These are phyloP conservation scores for Colletotrichum eleusines DNA, from an alignment of 2,329 filamentous ascomycete genomes.

Conservation along the genomic window DNA sequence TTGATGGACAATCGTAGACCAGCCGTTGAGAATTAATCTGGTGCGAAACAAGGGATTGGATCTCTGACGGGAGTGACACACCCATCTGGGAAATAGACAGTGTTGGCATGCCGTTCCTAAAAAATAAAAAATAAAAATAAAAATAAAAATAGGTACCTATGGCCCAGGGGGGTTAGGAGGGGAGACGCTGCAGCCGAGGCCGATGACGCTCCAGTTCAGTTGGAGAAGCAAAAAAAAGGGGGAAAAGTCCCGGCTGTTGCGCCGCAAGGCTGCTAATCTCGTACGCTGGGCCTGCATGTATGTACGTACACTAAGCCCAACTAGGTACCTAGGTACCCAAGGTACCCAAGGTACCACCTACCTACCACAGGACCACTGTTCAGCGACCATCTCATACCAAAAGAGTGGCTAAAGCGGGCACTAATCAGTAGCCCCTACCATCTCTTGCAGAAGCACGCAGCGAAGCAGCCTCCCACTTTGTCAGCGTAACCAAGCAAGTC, in stretches of 20 bases:
- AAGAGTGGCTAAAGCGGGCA: slow-evolving; percentile 31
- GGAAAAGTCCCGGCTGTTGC: slow-evolving; percentile 10
- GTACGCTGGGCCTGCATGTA: slow-evolving; percentile 29
- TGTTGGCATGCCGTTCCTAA: neutral
- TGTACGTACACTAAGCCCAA: no score
- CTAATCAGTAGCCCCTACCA: slow-evolving; percentile 30
- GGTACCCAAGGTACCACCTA: neutral
- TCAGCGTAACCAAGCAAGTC: slow-evolving; percentile 17
- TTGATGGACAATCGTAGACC: slow-evolving; percentile 4
- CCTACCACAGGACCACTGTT: neutral
- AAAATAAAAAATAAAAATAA: no score
- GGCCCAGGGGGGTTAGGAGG: no score
- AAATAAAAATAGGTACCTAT: no score
- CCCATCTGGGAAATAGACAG: slow-evolving; percentile 29
- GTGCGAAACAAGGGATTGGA: slow-evolving; percentile 20
- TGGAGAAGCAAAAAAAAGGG: slow-evolving; percentile 16
- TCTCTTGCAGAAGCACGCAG: slow-evolving; percentile 7
- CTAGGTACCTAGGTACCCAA: neutral
- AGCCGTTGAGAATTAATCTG: slow-evolving; percentile 14
- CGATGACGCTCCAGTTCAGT: slow-evolving; percentile 33
- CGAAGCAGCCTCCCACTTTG: slow-evolving; percentile 8
- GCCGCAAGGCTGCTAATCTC: slow-evolving; percentile 34
- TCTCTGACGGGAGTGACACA: slow-evolving; percentile 22
- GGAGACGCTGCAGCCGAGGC: slow-evolving; percentile 22
- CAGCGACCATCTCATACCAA: neutral